Conservation (phyloP, 2,329 filamentous ascomycete genomes). For the Xylaria hypoxylon region DNA sequence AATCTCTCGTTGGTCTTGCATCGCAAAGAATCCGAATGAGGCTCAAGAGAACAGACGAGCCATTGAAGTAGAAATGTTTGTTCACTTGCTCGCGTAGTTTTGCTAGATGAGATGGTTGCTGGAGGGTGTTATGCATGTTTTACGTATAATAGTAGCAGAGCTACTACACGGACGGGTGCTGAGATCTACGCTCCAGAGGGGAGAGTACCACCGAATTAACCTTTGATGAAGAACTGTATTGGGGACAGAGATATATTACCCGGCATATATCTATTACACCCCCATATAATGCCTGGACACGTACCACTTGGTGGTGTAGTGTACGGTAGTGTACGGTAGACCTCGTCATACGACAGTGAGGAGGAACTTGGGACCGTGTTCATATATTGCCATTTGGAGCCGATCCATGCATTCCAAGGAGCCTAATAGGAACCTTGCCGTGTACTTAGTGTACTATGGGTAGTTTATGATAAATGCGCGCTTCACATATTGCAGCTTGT, state of each 20-base stretch:
- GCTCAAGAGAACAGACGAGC: conserved; percentile 24
- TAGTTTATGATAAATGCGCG: conserved; percentile 17
- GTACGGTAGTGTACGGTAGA: not conserved
- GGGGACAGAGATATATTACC: conserved; percentile 34
- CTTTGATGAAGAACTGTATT: conserved; percentile 32
- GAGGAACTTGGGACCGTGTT: conserved; percentile 8
- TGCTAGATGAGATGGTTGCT: conserved; percentile 3
- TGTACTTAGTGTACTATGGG: too few relatives aligned
- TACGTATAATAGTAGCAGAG: conserved; percentile 24
- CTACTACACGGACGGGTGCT: conserved; percentile 26
- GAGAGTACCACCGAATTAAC: conserved; percentile 31
- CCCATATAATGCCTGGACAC: conserved; percentile 19
- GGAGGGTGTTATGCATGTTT: conserved; percentile 19
- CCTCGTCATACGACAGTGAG: conserved; percentile 4
- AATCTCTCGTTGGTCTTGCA: conserved; percentile 27
- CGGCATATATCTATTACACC: conserved; percentile 36
- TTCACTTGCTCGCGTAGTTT: conserved; percentile 11
- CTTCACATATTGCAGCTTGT: conserved; percentile 4
- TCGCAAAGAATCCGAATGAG: conserved; percentile 25
- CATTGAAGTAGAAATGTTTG: conserved; percentile 9
- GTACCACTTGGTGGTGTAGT: too few relatives aligned
- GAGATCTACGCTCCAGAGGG: conserved; percentile 30
- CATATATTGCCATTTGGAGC: conserved; percentile 12
- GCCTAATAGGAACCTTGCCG: conserved; percentile 36
- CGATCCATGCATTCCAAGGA: conserved; percentile 25